phyloP scores from a whole-genome alignment of 2,329 filamentous ascomycete species.

The Penicillium sp. region DNA sequence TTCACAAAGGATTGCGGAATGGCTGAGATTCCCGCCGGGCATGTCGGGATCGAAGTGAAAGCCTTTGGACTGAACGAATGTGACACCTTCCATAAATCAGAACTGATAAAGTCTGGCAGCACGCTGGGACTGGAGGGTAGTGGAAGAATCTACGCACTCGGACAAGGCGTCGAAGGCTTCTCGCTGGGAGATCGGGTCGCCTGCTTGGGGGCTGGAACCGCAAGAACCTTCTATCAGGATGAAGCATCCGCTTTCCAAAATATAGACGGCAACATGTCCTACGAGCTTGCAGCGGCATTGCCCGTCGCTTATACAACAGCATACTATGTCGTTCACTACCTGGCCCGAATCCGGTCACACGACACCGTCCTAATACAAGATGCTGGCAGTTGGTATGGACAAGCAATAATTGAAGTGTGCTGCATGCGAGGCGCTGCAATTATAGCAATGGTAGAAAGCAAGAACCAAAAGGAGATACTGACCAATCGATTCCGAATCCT shows the following conservation, averaged over 20 bases:
- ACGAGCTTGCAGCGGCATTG: constrained; percentile 24
- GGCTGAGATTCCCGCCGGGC: constrained; percentile 10
- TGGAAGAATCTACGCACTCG: constrained; percentile 21
- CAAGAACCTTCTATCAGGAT: constrained; percentile 18
- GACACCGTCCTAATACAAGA: constrained; percentile 33
- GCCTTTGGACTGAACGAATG: constrained; percentile 30
- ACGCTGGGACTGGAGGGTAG: constrained; percentile 18
- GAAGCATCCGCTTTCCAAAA: constrained; percentile 19
- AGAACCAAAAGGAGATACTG: constrained; percentile 9
- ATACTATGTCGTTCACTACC: constrained; percentile 18
- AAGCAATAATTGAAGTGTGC: constrained; percentile 24
- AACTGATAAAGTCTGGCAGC: not conserved
- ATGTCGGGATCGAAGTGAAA: constrained; percentile 35
- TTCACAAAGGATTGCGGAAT: constrained; percentile 10
- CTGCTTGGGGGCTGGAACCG: constrained; percentile 19
- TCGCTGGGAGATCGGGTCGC: constrained; percentile 24
- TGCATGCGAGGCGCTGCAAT: constrained; percentile 2
- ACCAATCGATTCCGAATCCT: constrained; percentile 9
- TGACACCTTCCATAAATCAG: constrained; percentile 12
- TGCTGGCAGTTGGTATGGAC: constrained; percentile 22
- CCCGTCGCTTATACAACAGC: constrained; percentile 24
- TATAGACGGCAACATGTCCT: constrained; percentile 18
- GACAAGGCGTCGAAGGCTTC: constrained; percentile 14
- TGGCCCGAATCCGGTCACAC: constrained; percentile 14
- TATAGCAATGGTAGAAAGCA: constrained; percentile 14